Base-by-base conservation (phyloP, 1,284 basidiomycete species). In the Pseudomicrostroma phylloplanum region DNA sequence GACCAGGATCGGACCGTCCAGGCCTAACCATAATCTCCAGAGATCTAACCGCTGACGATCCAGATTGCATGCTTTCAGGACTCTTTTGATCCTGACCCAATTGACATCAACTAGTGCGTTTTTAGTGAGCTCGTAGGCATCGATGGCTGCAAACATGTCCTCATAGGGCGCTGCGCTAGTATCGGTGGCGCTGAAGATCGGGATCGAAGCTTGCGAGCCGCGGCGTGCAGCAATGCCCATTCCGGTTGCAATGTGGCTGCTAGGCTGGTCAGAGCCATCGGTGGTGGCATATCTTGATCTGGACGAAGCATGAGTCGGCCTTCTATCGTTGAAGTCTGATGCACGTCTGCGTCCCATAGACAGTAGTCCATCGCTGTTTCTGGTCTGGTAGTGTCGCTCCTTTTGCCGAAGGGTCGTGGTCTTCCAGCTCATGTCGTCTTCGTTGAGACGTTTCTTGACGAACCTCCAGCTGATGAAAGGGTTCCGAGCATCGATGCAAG, bases 11-110 rank as follows among this genome's bases (percentile, higher is more conserved):
- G 30, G 30, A 9, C 30, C 30, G 19, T 60, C 46, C 7, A 67
- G 61, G 49, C 71, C 72, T 2, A 78, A 68, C 76, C 76, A 78
- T 25, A 72, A 59, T 54, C 63, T 67, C 76, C 76, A 78, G n/a
- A 78, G 56, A 53, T 70, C 65, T 54, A 78, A 57, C 11, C 68
- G 66, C 54, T 77, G 70, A 7, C 76, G 64, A 55, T 78, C 74
- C 25, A 75, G 25, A 59, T 69, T 69, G 64, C 76, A 77, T 1
- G 71, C 70, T 13, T 63, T 62, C 55, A 77, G 59, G 36, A 71
- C 69, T 12, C 70, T 64, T n/a, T 68, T 48, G 21, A 71, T 68
- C 17, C 70, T 65, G 11, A 63, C 61, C 58, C 69, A 72, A 62
- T 76, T 77, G 65, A 73, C 68, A 60, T 76, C 75, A 53, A 77